phyloP scores from a whole-genome alignment of 371 early-diverging fungal genomes.

The Rhizopus arrhizus region DNA sequence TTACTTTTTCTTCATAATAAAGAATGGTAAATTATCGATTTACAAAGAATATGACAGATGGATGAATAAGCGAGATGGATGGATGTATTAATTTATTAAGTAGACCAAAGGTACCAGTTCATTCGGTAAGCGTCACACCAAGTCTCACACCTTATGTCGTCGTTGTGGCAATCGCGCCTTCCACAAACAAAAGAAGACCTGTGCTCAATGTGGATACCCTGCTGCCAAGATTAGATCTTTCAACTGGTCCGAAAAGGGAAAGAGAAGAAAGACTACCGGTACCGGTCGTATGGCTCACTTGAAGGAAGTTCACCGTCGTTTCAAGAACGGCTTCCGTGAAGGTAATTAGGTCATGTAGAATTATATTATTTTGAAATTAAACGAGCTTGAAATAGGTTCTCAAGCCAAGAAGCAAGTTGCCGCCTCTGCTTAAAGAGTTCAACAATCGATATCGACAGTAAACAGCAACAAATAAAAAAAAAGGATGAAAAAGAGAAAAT shows the following conservation, averaged over 20 bases:
- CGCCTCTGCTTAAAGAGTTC: background rate
- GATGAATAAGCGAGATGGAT: background rate
- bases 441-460: background rate
- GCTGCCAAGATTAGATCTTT: slow-evolving; percentile 92
- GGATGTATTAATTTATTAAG: background rate
- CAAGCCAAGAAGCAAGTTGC: slow-evolving; percentile 6
- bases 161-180: slow-evolving; percentile 96
- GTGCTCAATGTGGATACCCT: slow-evolving; percentile 98
- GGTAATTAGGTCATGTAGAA: slow-evolving; percentile 28
- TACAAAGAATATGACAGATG: no score
- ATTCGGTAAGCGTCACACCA: slow-evolving; percentile 72
- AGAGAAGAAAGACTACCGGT: slow-evolving; percentile 96
- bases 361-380: background rate
- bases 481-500: background rate
- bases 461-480: background rate
- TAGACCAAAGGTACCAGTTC: slow-evolving; percentile 18
- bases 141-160: slow-evolving; percentile 96
- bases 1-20: slow-evolving; percentile 3
- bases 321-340: slow-evolving; percentile 96
- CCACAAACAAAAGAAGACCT: slow-evolving; percentile 99
- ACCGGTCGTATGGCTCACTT: slow-evolving; percentile 97
- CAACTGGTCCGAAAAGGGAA: slow-evolving; percentile 95
- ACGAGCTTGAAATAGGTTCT: background rate
- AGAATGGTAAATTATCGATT: background rate
- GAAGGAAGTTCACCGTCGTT: slow-evolving; percentile 84